Evolutionary conservation across 306 rosid genomes (phyloP).

Genomic region (Cucumis hystrix): DNA sequence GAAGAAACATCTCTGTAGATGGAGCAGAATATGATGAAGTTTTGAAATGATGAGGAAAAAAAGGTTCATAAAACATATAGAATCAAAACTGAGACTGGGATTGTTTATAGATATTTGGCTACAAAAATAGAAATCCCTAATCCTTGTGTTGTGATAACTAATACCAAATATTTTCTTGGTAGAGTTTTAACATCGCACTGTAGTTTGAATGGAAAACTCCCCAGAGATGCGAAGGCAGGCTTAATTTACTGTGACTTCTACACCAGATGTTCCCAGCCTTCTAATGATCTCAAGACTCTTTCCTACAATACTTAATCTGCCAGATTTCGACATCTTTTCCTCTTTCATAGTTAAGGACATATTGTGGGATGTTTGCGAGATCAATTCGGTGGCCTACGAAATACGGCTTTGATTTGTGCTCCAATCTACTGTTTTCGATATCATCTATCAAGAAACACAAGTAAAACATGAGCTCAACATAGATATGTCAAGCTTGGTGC

Average conservation of each 20-base stretch:
- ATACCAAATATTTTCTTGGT: background rate
- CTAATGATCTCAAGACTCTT: background rate
- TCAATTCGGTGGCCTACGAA: slow-evolving; percentile 55
- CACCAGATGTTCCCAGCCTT: background rate
- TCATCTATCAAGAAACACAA: slow-evolving; percentile 13
- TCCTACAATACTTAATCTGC: slow-evolving; percentile 38
- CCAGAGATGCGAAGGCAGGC: background rate
- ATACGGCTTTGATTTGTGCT: slow-evolving; percentile 12
- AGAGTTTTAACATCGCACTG: background rate
- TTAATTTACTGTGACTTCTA: background rate
- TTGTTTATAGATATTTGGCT: background rate
- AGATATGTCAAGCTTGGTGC: background rate
- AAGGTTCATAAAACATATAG: background rate
- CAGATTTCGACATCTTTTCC: slow-evolving; percentile 72
- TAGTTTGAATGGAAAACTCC: background rate
- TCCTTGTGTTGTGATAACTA: background rate
- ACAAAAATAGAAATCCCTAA: background rate
- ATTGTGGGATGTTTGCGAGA: slow-evolving; percentile 47
- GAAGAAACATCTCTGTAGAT: background rate
- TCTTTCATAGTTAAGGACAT: slow-evolving; percentile 51
- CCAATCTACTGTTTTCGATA: slow-evolving; percentile 31
- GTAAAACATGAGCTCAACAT: background rate
- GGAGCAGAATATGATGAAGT: background rate
- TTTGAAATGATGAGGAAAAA: background rate
- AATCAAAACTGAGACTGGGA: background rate